Conservation (phyloP, 257 asterid species). For the Rauvolfia tetraphylla region DNA sequence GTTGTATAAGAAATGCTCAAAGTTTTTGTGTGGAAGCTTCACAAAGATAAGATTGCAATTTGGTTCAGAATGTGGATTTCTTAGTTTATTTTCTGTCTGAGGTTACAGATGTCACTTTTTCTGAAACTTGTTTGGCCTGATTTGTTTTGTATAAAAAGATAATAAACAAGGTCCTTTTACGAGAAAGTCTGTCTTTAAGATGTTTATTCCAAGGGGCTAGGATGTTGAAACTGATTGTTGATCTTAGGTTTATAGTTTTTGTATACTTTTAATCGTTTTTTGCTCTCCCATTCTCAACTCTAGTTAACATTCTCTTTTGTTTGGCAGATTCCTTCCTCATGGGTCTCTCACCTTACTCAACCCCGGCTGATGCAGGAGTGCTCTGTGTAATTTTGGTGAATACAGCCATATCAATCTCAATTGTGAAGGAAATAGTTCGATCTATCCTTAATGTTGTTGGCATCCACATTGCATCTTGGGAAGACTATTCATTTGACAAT, state of each 20-base stretch:
- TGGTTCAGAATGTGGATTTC: background rate
- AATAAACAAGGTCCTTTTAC: background rate
- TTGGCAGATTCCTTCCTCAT: constrained; percentile 26
- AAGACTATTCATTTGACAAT: constrained; percentile 46
- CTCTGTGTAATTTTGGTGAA: constrained; percentile 76
- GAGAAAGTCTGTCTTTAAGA: background rate
- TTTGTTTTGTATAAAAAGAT: background rate
- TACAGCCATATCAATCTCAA: constrained; percentile 80
- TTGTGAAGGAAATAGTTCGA: constrained; percentile 64
- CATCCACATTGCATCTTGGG: constrained; percentile 65
- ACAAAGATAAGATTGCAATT: background rate
- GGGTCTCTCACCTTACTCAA: constrained; percentile 81
- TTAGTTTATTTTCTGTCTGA: too few relatives aligned
- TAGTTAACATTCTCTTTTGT: background rate
- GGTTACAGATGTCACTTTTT: too few relatives aligned
- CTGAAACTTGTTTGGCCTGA: background rate
- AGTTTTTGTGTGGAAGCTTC: background rate
- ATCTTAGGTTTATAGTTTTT: background rate
- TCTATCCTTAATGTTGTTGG: constrained; percentile 69
- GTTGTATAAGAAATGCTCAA: background rate
- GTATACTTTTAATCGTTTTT: background rate
- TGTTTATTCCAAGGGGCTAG: background rate
- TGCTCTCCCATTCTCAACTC: background rate
- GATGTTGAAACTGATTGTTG: background rate
- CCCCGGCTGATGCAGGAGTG: constrained; percentile 85